Conservation (phyloP, 306 rosid species). For the Vicia villosa region DNA sequence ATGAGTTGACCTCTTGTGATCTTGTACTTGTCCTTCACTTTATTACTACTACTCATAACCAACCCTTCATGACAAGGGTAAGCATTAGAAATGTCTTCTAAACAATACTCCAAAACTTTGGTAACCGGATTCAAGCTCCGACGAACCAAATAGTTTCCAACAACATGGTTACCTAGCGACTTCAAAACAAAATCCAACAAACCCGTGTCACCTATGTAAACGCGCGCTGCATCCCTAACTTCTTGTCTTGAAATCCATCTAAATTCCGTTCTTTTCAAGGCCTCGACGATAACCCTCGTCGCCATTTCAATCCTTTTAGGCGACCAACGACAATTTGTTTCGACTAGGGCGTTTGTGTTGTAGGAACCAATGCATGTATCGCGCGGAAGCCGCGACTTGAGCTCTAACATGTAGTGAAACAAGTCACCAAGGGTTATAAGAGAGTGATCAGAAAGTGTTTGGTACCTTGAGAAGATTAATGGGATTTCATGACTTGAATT, state of each 20-base stretch:
- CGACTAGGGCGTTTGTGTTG: conserved; percentile 41
- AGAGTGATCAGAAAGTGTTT: conserved; percentile 71
- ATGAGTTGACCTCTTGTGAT: conserved; percentile 61
- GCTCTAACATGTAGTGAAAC: conserved; percentile 71
- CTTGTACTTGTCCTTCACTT: conserved; percentile 52
- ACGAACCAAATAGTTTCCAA: conserved; percentile 76
- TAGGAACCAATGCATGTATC: conserved; percentile 45
- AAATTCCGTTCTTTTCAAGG: conserved; percentile 57
- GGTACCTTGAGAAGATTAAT: conserved; percentile 65
- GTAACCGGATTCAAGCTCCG: conserved; percentile 76
- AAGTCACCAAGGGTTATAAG: conserved; percentile 69
- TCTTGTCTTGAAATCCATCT: conserved; percentile 86
- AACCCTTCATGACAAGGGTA: conserved; percentile 49
- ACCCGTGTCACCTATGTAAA: conserved; percentile 75
- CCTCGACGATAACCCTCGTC: conserved; percentile 64
- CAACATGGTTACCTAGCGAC: conserved; percentile 72
- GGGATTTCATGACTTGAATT: conserved; percentile 56
- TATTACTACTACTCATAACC: conserved; percentile 32
- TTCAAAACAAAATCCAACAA: conserved; percentile 78
- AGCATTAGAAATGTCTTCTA: conserved; percentile 68
- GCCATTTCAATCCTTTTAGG: conserved; percentile 80
- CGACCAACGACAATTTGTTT: conserved; percentile 79
- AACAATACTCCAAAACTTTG: conserved; percentile 77
- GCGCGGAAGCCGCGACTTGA: conserved; percentile 60
- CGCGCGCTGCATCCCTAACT: conserved; percentile 79